Base-by-base conservation (phyloP, 164 flowering plant species). In the Malania oleifera region DNA sequence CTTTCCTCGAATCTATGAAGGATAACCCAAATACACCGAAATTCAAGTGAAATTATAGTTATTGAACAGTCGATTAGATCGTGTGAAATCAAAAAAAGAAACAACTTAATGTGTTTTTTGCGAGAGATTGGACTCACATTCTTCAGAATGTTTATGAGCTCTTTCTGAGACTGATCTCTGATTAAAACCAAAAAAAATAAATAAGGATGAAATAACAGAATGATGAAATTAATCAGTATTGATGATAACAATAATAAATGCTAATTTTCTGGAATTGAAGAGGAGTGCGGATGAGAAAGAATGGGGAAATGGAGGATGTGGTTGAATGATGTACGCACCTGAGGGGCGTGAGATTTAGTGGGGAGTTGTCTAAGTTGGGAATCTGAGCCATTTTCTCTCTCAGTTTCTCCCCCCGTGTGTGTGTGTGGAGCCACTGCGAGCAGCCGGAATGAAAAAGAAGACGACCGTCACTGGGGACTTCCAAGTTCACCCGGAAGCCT, bases 91-190 rank as follows among this genome's bases (percentile, higher is more conserved):
- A 14, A 9, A 6, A 24, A 49, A 25, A 54, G 1, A 22, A 19
- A 39, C 35, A 17, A n/a, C n/a, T n/a, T n/a, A n/a, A n/a, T n/a
- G n/a, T n/a, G n/a, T n/a, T n/a, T n/a, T n/a, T n/a, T n/a, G 5
- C 38, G 18, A 3, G n/a, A 43, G 2, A 1, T 18, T 22, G 7
- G 53, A 73, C 87, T 79, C 57, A 93, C 98, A 52, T 83, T 85
- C 52, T 70, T 87, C 5, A 93, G 82, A 65, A 87, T 81, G 68
- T 69, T 86, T 24, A 86, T 35, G 38, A 93, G 95, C 63, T 93
- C 98, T 69, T 83, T 82, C 75, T 82, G 89, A 26, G 97, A 83
- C 64, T 90, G 96, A 45, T 90, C 95, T 72, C 97, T 93, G 78
- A 25, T 53, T 15, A 35, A 51, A 28, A 46, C 6, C 44, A 14